phyloP scores from a whole-genome alignment of 208 protist species.

The Leishmania turanica region DNA sequence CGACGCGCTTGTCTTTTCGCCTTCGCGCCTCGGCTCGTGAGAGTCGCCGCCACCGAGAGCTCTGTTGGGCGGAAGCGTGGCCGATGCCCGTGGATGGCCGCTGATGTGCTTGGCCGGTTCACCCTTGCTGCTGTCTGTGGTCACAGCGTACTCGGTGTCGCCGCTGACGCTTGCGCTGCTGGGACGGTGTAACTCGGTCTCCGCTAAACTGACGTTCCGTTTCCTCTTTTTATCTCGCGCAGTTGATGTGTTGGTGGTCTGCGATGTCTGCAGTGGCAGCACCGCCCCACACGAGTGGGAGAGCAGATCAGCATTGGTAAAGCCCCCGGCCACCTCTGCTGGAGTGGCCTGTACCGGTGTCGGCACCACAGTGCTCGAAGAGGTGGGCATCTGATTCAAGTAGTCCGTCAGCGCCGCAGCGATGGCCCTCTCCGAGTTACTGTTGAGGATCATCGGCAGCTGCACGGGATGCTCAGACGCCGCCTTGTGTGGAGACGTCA shows the following conservation, averaged over 20 bases:
- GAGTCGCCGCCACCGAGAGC: not conserved
- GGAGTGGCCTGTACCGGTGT: not conserved
- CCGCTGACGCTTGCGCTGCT: not conserved
- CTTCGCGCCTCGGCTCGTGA: not conserved
- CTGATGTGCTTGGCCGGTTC: not conserved
- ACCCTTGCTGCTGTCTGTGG: not conserved
- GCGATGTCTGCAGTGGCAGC: not conserved
- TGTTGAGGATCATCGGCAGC: slow-evolving; percentile 21
- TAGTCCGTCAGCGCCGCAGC: not conserved
- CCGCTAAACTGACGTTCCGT: not conserved
- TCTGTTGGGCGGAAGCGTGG: slow-evolving; percentile 2
- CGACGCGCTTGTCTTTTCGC: not conserved
- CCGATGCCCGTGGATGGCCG: not conserved
- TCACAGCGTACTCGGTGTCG: not conserved
- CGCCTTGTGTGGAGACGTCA: not conserved
- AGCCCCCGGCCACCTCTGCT: not conserved
- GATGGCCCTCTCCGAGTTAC: slow-evolving; percentile 2
- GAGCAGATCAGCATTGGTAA: not conserved
- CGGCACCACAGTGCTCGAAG: not conserved
- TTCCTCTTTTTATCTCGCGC: not conserved
- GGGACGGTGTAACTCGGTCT: not conserved
- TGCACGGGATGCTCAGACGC: slow-evolving; percentile 15
- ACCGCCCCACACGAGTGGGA: not conserved
- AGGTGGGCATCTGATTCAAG: not conserved
- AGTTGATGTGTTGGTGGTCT: not conserved